Base-by-base conservation (phyloP, 2,329 filamentous ascomycete genomes). In the Basipetospora sp. region DNA sequence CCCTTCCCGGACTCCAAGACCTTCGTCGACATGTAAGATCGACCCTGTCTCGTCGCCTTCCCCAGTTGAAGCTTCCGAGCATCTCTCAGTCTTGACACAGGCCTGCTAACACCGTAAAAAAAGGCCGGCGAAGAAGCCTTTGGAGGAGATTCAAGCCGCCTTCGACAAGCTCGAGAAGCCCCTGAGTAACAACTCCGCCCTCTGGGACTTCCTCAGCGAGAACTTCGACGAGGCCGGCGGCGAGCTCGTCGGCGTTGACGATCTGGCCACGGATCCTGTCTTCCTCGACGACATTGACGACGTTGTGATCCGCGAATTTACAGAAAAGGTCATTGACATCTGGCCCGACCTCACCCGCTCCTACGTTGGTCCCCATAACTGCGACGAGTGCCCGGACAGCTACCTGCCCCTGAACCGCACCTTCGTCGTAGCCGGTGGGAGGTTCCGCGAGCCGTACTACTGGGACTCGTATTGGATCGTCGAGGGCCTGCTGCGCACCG, bases 381-480 rank as follows among this genome's bases (percentile, higher is more conserved):
- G 75, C 58, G 58, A 62, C 8, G 64, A 63, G 25, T 80, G 75
- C 43, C 72, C 74, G 25, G 66, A 67, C 47, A 79, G 74, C 50
- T 80, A 77, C 54, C 71, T 80, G 40, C 71, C 74, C 5, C 51
- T 80, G 42, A 77, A 77, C 47, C 69, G 72, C 41, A 76, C 74
- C 3, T 80, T 81, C 48, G 74, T 81, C n/a, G 67, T 81, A 13
- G 75, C 76, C 3, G 76, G 76, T 10, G 76, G 77, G n/a, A 71
- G 77, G 20, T 81, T 81, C 60, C 64, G 76, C 25, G 77, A 81
- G 53, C 67, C 73, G 2, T 81, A 80, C 50, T 80, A 80, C 53
- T 80, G 76, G 76, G 75, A 80, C 52, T 75, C 72, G 22, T 80
- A 70, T 57, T 79, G 73, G 74, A 77, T 80, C 34, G 47, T 80